Evolutionary conservation across 1,284 basidiomycete species (phyloP).

Genomic region (Gymnopus androsaceus): DNA sequence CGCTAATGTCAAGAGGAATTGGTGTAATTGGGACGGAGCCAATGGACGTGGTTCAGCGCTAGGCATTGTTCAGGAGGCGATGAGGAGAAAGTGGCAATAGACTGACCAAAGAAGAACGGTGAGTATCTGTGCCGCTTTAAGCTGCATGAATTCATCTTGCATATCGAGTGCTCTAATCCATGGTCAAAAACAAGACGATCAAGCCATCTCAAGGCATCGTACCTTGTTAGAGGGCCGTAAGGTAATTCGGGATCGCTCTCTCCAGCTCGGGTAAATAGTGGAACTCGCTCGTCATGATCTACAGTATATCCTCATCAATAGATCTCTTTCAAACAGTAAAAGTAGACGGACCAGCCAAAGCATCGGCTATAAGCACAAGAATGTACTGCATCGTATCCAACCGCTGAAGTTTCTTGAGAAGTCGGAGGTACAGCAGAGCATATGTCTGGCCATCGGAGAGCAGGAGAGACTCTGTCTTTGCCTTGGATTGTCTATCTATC

Average conservation of each 20-base stretch:
- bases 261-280: constrained; percentile 64
- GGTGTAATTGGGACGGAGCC: constrained; percentile 59
- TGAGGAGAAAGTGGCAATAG: constrained; percentile 7
- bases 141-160: constrained; percentile 90
- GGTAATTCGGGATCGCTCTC: constrained; percentile 79
- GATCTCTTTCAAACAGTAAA: neutral
- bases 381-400: constrained; percentile 95
- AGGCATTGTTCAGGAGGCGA: neutral
- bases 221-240: constrained; percentile 85
- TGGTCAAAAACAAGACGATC: neutral
- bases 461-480: constrained; percentile 74
- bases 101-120: constrained; percentile 79
- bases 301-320: neutral
- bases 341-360: constrained; percentile 67
- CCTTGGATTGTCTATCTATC: constrained; percentile 78
- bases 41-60: constrained; percentile 59
- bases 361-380: constrained; percentile 89
- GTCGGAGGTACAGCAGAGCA: constrained; percentile 85
- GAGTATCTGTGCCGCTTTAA: constrained; percentile 88
- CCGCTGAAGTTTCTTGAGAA: constrained; percentile 91
- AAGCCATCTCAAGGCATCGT: constrained; percentile 15
- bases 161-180: constrained; percentile 72
- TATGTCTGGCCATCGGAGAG: constrained; percentile 82
- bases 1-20: constrained; percentile 69
- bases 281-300: constrained; percentile 79